phyloP scores from a whole-genome alignment of 192 early-diverging fungal species.

The Entomortierella beljakovae region DNA sequence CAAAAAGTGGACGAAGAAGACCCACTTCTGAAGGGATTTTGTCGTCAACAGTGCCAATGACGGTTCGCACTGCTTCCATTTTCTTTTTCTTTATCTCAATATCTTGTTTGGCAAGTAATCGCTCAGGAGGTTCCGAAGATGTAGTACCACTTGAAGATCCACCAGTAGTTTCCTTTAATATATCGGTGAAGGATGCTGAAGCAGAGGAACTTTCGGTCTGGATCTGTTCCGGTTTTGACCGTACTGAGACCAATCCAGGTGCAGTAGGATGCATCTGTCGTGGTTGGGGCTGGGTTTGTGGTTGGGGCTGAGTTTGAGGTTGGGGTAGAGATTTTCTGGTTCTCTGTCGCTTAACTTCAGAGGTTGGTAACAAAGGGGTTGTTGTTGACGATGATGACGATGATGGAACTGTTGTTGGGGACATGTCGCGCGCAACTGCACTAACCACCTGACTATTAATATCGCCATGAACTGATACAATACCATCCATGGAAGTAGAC shows the following conservation, averaged over 20 bases:
- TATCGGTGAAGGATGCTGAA: neutral
- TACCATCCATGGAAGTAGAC: constrained; percentile 7
- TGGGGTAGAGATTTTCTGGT: constrained; percentile 4
- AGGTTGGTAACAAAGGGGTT: neutral
- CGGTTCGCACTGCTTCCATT: constrained; percentile 16
- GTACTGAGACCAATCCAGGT: neutral
- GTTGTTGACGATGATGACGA: neutral
- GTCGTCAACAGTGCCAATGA: constrained; percentile 20
- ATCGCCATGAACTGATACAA: constrained; percentile 20
- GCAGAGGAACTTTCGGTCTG: neutral
- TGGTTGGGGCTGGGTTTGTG: neutral
- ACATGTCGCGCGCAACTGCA: constrained; percentile 3
- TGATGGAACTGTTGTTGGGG: constrained; percentile 2
- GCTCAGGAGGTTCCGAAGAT: neutral
- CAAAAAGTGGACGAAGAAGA: constrained; percentile 17
- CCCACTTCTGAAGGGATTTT: constrained; percentile 19
- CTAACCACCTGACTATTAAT: constrained; percentile 21
- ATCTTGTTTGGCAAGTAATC: neutral
- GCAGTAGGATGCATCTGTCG: constrained; percentile 17
- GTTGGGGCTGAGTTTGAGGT: neutral
- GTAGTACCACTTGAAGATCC: neutral
- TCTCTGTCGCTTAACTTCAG: neutral
- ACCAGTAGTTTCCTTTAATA: neutral
- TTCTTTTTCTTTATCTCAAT: neutral
- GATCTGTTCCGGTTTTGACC: neutral